Conservation (phyloP, 768 basidiomycete species). For the Mrakia gelida region DNA sequence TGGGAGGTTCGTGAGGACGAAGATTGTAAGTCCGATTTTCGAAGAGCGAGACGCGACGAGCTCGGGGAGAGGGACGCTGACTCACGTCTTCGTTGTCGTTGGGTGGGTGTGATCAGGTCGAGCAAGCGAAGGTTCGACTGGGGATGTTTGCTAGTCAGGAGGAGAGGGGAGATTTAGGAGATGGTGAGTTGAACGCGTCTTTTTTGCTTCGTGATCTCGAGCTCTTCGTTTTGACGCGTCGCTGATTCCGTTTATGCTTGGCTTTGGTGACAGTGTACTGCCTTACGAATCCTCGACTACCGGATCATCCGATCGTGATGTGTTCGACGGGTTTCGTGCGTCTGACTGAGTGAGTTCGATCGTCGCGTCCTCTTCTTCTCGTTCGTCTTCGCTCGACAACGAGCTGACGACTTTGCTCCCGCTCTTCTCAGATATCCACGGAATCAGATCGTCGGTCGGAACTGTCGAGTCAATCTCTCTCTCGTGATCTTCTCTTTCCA, state of each 20-base stretch:
- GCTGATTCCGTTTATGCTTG: neutral
- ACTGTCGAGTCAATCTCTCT: neutral
- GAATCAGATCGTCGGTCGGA: slow-evolving; percentile 13
- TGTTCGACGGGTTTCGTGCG: slow-evolving; percentile 10
- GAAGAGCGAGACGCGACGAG: neutral
- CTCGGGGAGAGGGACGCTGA: neutral
- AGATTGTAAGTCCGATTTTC: neutral
- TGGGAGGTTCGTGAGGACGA: neutral
- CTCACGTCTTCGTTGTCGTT: neutral
- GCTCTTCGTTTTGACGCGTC: neutral
- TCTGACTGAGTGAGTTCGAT: neutral
- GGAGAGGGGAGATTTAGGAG: slow-evolving; percentile 6
- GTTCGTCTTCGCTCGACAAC: neutral
- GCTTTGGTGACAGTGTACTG: neutral
- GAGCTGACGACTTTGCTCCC: neutral
- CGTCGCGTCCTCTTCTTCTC: neutral
- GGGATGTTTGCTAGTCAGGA: slow-evolving; percentile 8
- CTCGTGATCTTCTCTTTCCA: neutral
- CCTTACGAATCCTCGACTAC: slow-evolving; percentile 5
- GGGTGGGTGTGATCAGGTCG: neutral
- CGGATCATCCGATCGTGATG: slow-evolving; percentile 17
- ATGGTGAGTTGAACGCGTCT: neutral
- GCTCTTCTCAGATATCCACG: neutral
- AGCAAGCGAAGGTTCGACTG: slow-evolving; percentile 7
- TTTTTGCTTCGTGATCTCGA: neutral